Base-by-base conservation (phyloP, 1,139 yeast species). In the Saccharomyces pastorianus region DNA sequence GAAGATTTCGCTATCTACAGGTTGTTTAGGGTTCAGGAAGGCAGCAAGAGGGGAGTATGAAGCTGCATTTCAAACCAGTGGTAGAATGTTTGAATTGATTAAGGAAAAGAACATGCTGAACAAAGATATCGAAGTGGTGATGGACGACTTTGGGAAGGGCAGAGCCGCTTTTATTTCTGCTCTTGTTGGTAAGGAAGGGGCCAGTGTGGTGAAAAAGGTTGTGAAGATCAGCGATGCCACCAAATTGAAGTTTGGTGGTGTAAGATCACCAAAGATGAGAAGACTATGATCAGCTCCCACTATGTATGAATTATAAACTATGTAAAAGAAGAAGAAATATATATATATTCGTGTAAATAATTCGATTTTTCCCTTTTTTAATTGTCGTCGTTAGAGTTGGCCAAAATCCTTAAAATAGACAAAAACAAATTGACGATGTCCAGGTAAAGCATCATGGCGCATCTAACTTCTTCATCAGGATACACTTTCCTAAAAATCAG, bases 31-130 rank as follows among this genome's bases (percentile, higher is more conserved):
- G 6, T 86, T 85, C 71, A 79, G 88, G 65, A 85, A 85, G 66
- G 81, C 88, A 8, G 87, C 85, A 56, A 80, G 96, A 72, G 88
- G 95, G 53, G 96, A 90, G 70, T 88, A 88, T 67, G 99, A 91
- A 72, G 97, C 96, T 1, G 88, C 86, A n/a, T 90, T 86, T 76
- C 96, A 90, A 68, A 87, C 93, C 11, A 76, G 90, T 25, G 75
- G 90, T 7, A 80, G 81, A 60, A 77, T 88, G 75, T 89, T 91
- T 71, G 79, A 84, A 59, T 71, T 79, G 58, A 87, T 91, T 64
- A 82, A 83, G 64, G 84, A 82, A 59, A 76, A 77, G 59, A 79
- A 78, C 48, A 73, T 78, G 58, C 71, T 83, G 53, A 77, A 76
- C 60, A 81, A 80, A 61, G 79, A 82, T 59, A 72, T 85, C 25